These are phyloP conservation scores for Paratinospora sagittata DNA, from an alignment of 164 flowering plant genomes.

Conservation along the genomic window DNA sequence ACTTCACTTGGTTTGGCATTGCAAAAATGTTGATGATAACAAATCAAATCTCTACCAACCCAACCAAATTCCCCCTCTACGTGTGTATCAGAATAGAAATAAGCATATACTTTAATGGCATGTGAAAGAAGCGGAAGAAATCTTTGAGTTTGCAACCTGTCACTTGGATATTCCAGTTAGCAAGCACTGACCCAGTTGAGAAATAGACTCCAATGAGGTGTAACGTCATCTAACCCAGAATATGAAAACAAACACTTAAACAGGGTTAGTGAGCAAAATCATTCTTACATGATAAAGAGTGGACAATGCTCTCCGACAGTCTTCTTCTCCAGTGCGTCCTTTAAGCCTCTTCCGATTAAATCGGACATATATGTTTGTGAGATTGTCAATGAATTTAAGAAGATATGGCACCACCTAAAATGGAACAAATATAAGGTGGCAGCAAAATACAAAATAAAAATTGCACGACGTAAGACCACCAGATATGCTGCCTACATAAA, in stretches of 20 bases:
- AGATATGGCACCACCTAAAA: constrained; percentile 90
- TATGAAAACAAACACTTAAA: background rate
- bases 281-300: constrained; percentile 74
- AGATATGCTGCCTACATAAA: background rate
- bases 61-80: background rate
- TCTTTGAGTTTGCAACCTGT: background rate
- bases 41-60: background rate
- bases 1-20: background rate
- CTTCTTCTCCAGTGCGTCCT: constrained; percentile 89
- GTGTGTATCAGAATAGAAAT: background rate
- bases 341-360: constrained; percentile 92
- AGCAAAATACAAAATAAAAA: background rate
- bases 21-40: background rate
- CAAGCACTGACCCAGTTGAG: background rate
- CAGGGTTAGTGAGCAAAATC: background rate
- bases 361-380: constrained; percentile 91
- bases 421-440: background rate
- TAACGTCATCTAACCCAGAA: background rate
- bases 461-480: background rate
- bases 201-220: background rate
- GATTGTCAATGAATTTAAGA: constrained; percentile 78
- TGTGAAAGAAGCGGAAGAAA: background rate
- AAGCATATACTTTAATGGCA: background rate
- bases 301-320: constrained; percentile 76
- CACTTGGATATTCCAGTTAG: background rate